phyloP scores from a whole-genome alignment of 208 protist species.

The Trypanosoma rangeli region DNA sequence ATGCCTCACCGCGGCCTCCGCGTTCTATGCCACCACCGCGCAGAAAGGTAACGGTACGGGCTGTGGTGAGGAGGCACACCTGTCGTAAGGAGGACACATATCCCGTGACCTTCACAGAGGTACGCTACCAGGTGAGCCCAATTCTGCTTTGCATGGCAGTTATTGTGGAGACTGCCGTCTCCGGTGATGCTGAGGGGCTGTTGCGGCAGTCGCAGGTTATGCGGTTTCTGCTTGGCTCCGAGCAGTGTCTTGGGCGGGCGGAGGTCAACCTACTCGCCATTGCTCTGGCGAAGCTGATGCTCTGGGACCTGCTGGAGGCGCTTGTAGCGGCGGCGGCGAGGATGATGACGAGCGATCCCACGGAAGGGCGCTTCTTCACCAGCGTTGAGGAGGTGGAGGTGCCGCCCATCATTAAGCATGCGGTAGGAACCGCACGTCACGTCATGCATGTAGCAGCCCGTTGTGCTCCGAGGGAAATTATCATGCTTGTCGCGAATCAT shows the following conservation, averaged over 20 bases:
- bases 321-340: conserved; percentile 49
- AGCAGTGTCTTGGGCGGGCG: conserved; percentile 43
- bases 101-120: conserved; percentile 23
- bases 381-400: conserved; percentile 53
- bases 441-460: conserved; percentile 64
- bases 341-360: conserved; percentile 1
- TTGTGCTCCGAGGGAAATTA: conserved; percentile 44
- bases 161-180: conserved; percentile 29
- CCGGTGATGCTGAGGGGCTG: conserved; percentile 14
- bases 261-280: conserved; percentile 65
- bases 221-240: conserved; percentile 44
- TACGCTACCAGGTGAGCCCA: conserved; percentile 43
- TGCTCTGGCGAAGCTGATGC: conserved; percentile 34
- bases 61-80: conserved; percentile 3
- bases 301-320: conserved; percentile 52
- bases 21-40: neutral
- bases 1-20: neutral
- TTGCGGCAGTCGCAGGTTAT: conserved; percentile 48
- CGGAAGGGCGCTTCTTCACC: conserved; percentile 40
- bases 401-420: conserved; percentile 40
- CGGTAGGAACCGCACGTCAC: conserved; percentile 57
- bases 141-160: conserved; percentile 48
- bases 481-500: conserved; percentile 55
- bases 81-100: conserved; percentile 9
- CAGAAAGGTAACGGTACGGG: neutral